Evolutionary conservation across 805 yeast species (phyloP), one percentile per base, ranked within the genome.

Genomic region (Wickerhamiella dianesei): DNA sequence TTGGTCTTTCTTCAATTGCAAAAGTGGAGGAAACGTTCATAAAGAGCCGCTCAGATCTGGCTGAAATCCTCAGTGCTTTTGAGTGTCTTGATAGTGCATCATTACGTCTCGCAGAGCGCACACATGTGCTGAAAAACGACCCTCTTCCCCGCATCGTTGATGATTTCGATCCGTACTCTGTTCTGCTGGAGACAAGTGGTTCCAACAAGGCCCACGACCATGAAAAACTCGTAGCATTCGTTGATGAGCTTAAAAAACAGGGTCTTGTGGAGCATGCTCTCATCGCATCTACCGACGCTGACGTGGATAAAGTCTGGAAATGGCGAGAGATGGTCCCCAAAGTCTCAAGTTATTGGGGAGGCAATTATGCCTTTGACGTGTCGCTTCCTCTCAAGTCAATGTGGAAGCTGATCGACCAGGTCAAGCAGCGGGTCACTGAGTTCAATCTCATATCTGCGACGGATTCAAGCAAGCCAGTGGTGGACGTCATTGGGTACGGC

Each of bases 321-420:
- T 89, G 97, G 96, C 79, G 98, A 67, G 98, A 92, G 66, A 74
- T 81, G 52, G 77, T 88, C 52, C 86, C 96, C 37, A 97, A 92
- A 67, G 88, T 95, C 5, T 74, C 84, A 4, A 80, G 83, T 44
- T 72, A 75, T 50, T 77, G 72, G 36, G 97, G 98, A 44, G 98
- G 97, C 56, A 96, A 88, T 44, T 92, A 89, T 70, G 92, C 92
- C 68, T 92, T 92, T 61, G 98, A 92, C 58, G 96, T 92, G 36
- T 86, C 96, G 3, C 68, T 92, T 49, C 97, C 97, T 35, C 72
- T 92, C 53, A 70, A 74, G 18, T 83, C 79, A 45, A 71, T 92
- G 66, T 92, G 87, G 60, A 80, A 80, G 12, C 68, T 92, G 45
- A 95, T 89, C 19, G 83, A 77, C 42, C 94, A 81, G 4, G 79